Conservation (phyloP, 495 filamentous ascomycete genomes). For the Tirmania nivea region DNA sequence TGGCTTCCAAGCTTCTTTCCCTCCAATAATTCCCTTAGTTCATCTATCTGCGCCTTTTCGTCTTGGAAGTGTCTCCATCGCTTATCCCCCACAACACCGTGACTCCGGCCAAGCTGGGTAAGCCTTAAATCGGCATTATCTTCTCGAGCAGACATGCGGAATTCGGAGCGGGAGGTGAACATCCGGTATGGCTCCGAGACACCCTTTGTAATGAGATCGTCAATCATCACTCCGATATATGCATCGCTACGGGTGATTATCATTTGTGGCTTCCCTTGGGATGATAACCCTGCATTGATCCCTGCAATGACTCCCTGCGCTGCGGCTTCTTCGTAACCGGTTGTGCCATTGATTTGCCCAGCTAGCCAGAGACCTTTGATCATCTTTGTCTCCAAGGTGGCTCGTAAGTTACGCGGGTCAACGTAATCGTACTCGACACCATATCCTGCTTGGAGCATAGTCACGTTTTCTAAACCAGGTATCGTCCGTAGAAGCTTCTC, state of each 20-base stretch:
- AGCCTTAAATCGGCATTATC: conserved; percentile 87
- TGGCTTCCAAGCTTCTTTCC: conserved; percentile 31
- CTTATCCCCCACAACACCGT: conserved; percentile 60
- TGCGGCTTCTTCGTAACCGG: conserved; percentile 91
- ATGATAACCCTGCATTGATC: conserved; percentile 69
- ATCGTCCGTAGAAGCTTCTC: conserved; percentile 66
- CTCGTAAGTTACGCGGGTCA: conserved; percentile 66
- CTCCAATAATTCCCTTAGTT: conserved; percentile 38
- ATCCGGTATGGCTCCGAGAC: conserved; percentile 95
- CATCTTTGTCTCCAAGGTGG: conserved; percentile 80
- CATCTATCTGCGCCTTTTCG: conserved; percentile 38
- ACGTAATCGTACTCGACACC: conserved; percentile 98
- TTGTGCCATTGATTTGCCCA: conserved; percentile 95
- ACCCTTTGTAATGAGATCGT: conserved; percentile 92
- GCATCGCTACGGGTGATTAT: conserved; percentile 63
- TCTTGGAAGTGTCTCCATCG: conserved; percentile 52
- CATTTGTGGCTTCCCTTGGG: conserved; percentile 40
- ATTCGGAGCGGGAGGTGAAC: conserved; percentile 94
- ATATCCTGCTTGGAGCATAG: conserved; percentile 90
- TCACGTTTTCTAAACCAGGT: conserved; percentile 64
- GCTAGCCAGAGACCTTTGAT: conserved; percentile 81
- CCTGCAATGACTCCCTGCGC: conserved; percentile 85
- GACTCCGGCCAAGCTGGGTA: conserved; percentile 51
- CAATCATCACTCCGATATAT: conserved; percentile 98
- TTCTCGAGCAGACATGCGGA: conserved; percentile 69